Evolutionary conservation across 305 asterid genomes (phyloP), one percentile per base, ranked within the genome.

Genomic region (Ruellia speciosa): DNA sequence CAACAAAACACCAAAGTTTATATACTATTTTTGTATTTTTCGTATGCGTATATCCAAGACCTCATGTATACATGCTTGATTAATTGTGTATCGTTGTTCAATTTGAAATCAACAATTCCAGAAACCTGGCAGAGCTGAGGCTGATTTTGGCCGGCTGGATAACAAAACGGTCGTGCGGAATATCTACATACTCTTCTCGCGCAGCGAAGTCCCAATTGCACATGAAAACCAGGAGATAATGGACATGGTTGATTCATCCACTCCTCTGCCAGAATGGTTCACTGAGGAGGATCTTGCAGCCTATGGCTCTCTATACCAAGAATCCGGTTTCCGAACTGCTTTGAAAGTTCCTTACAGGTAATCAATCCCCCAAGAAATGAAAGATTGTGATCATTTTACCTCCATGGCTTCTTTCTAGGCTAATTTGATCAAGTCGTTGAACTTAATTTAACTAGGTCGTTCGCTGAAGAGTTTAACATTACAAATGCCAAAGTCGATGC

Each of bases 51-150:
- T n/a, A n/a, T n/a, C 31, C 31, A 24, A 1, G 3, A 24, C 4
- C 3, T 24, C 31, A 24, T 24, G 31, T 24, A 1, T 24, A 24
- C 4, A 24, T 24, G 31, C 31, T 24, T 24, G 31, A 24, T 24
- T 24, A 7, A 37, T 37, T 37, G 3, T 37, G 41, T 37, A 2
- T 2, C 41, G 5, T 37, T 37, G 6, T 37, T 6, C 5, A 37
- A 37, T 37, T 37, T 7, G 9, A 37, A 10, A 7, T 37, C 41
- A 6, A 7, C 41, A 37, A 43, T 43, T 43, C 16, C 16, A 79
- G 90, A 62, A 72, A 50, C 88, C 88, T 56, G 90, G 86, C 59
- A 79, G 86, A 54, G 84, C 86, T 0, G 94, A 85, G 66, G 81
- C 85, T 16, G 94, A 82, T 64, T 85, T 85, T 52, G 80, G 78